Base-by-base conservation (phyloP, 805 yeast genomes). In the Kregervanrija pseudodelftensis region DNA sequence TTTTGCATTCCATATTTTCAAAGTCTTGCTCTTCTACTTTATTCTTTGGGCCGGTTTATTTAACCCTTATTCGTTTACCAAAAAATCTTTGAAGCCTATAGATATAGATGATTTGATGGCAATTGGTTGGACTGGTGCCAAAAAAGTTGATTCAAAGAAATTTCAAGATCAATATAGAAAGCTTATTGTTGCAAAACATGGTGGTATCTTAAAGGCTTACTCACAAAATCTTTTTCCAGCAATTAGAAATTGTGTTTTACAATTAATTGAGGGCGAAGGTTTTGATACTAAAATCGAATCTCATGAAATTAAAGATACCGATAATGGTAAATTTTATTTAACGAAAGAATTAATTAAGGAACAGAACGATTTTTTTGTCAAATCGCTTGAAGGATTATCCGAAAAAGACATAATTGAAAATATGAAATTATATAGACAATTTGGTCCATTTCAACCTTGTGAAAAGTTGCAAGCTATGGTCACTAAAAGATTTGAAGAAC, bases 51-150 rank as follows among this genome's bases (percentile, higher is more conserved):
- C 77, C 28, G 98, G 98, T 15, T 64, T 84, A 38, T 74, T 83
- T 65, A 91, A 93, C 64, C 98, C 98, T 33, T 64, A 71, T 44
- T 66, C 79, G 8, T 58, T 80, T 51, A 73, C 69, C 56, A 58
- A 60, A 43, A 64, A 63, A 43, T 46, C 64, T 11, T 55, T 65
- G 7, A 58, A 54, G 11, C 11, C 33, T 30, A 53, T 71, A 39
- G 67, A 76, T 41, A 70, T 70, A 49, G 87, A 82, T 13, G 69
- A 75, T 47, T 73, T 90, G 54, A 53, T 79, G 32, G 64, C 65
- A 4, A 67, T 90, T 53, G 98, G 98, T 40, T 93, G 98, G 98
- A 88, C 96, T n/a, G 95, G 96, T 43, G 75, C 93, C 17, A 83
- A 81, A 63, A 80, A 81, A 53, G 83, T 83, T 11, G 73, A 82